Evolutionary conservation across 306 rosid genomes (phyloP).

Genomic region (Prunus mume): DNA sequence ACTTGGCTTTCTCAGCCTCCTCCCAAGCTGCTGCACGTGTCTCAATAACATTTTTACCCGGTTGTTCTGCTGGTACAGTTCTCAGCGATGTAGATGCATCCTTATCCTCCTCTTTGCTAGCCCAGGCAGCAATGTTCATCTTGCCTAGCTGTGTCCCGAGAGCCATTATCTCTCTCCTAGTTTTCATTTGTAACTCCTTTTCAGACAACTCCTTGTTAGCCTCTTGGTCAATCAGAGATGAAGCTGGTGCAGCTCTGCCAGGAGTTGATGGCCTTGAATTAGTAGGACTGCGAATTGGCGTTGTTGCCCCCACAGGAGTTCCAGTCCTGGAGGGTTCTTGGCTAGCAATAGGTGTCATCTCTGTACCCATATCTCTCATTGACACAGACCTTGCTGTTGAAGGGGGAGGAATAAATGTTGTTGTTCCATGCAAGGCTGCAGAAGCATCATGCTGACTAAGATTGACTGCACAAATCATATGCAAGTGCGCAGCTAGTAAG

Average conservation of each 20-base stretch:
- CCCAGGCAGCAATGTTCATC: conserved; percentile 97
- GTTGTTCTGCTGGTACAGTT: conserved; percentile 41
- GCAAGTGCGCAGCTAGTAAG: conserved; percentile 4
- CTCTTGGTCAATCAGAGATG: conserved; percentile 32
- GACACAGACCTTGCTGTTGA: conserved; percentile 96
- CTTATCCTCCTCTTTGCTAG: conserved; percentile 90
- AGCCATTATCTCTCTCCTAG: conserved; percentile 86
- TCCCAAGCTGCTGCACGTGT: conserved; percentile 95
- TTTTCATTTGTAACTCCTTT: conserved; percentile 88
- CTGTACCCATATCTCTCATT: conserved; percentile 99
- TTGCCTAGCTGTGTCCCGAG: conserved; percentile 94
- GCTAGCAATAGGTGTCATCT: conserved; percentile 97
- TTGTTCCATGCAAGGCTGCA: conserved; percentile 59
- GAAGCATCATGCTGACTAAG: conserved; percentile 83
- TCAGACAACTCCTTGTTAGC: conserved; percentile 61
- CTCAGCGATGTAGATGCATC: conserved; percentile 79
- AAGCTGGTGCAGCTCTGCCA: conserved; percentile 45
- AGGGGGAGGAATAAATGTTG: conserved; percentile 83
- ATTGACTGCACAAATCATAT: conserved; percentile 49
- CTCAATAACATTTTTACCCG: conserved; percentile 50
- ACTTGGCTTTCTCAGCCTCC: conserved; percentile 91
- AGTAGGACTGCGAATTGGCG: conserved; percentile 86
- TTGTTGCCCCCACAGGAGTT: conserved; percentile 91
- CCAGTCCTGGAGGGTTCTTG: conserved; percentile 98
- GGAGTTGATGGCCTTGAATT: conserved; percentile 88